phyloP scores from a whole-genome alignment of 257 asterid species.

The Solanum appendiculatum region DNA sequence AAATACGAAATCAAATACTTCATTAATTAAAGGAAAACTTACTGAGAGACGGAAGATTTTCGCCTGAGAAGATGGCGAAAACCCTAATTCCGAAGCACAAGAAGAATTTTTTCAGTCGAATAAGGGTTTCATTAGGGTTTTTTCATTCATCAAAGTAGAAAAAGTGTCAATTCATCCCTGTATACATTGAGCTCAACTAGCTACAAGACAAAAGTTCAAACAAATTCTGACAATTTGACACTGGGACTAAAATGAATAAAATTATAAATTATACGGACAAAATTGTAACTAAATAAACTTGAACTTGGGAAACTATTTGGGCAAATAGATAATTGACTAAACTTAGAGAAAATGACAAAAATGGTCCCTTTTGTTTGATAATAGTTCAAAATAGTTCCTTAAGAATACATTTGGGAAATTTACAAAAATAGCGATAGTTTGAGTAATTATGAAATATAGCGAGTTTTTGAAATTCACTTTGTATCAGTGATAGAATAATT shows the following conservation, averaged over 20 bases:
- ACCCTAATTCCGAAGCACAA: neutral
- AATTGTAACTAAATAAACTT: neutral
- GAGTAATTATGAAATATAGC: no score
- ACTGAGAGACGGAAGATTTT: neutral
- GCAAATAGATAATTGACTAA: neutral
- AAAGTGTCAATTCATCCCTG: neutral
- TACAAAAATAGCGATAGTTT: no score
- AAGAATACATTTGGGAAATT: neutral
- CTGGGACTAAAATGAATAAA: neutral
- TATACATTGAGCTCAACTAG: neutral
- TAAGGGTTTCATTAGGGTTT: neutral
- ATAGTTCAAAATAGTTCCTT: neutral
- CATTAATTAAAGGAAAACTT: neutral
- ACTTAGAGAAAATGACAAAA: neutral
- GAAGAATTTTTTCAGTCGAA: neutral
- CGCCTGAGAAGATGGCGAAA: neutral
- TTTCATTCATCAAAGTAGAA: neutral
- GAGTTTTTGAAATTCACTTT: no score
- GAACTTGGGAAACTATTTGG: neutral
- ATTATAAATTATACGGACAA: neutral
- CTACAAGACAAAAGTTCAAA: neutral
- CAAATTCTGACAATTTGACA: neutral
- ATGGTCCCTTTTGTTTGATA: neutral
- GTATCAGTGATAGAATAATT: no score
- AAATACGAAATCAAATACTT: neutral